Conservation (phyloP, 164 flowering plant genomes). For the Nymphaea thermarum region DNA sequence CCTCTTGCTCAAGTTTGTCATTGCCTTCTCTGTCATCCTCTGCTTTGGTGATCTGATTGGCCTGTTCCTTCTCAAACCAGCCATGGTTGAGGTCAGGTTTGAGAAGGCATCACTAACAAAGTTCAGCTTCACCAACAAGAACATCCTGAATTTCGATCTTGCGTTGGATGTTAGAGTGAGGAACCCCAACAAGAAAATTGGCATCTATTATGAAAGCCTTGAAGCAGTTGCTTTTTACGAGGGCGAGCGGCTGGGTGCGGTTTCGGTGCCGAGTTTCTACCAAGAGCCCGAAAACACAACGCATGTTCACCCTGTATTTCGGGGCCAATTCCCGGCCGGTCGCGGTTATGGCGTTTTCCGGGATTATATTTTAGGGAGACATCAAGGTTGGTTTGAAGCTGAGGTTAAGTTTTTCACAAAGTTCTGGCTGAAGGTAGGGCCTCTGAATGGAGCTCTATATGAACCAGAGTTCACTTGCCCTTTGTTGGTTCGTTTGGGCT, state of each 20-base stretch:
- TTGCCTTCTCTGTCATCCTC: background rate
- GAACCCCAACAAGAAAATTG: constrained; percentile 26
- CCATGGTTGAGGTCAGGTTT: background rate
- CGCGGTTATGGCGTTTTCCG: no score
- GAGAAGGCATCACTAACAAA: background rate
- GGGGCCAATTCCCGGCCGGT: constrained; percentile 2
- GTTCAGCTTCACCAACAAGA: background rate
- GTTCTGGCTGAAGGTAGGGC: no score
- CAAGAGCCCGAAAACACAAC: constrained; percentile 27
- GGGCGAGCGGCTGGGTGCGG: constrained; percentile 7
- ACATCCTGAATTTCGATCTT: background rate
- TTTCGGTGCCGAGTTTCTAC: constrained; percentile 16
- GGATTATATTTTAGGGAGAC: no score
- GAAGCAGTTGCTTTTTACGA: constrained; percentile 20
- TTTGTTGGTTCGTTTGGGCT: no score
- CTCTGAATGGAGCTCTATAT: no score
- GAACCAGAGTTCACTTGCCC: no score
- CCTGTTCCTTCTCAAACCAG: background rate
- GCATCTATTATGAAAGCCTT: constrained; percentile 23
- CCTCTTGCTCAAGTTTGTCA: background rate
- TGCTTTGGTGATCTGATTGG: background rate
- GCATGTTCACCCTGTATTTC: constrained; percentile 8
- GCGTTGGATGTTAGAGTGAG: constrained; percentile 2
- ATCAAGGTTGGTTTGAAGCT: no score
- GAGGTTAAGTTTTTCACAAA: no score